These are phyloP conservation scores for Cordia subcordata DNA, from an alignment of 257 asterid genomes.

Conservation along the genomic window DNA sequence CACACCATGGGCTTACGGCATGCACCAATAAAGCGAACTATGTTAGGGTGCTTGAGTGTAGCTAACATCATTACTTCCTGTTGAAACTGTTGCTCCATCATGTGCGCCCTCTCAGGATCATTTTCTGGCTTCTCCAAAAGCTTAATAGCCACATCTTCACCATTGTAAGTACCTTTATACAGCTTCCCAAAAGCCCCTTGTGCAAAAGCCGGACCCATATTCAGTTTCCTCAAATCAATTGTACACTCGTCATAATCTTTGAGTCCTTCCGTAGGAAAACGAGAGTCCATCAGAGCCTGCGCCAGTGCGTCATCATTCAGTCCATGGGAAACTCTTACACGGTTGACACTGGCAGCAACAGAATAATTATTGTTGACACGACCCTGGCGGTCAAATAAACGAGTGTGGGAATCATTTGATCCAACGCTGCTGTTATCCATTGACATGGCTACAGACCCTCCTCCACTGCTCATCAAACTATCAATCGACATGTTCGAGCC, in stretches of 20 bases:
- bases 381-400: constrained; percentile 78
- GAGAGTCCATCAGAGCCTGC: constrained; percentile 85
- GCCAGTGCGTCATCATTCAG: constrained; percentile 85
- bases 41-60: constrained; percentile 80
- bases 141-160: constrained; percentile 97
- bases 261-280: constrained; percentile 82
- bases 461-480: constrained; percentile 87
- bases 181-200: constrained; percentile 99
- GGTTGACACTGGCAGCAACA: constrained; percentile 77
- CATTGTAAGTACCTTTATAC: constrained; percentile 84
- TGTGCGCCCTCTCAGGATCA: constrained; percentile 75
- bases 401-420: constrained; percentile 81
- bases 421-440: constrained; percentile 91
- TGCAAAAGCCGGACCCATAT: constrained; percentile 98
- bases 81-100: constrained; percentile 98
- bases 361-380: constrained; percentile 73
- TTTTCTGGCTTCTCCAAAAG: constrained; percentile 91
- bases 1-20: constrained; percentile 98
- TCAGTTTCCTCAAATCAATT: constrained; percentile 86
- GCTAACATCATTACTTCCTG: constrained; percentile 99
- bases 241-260: constrained; percentile 90
- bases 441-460: constrained; percentile 94
- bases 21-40: constrained; percentile 91
- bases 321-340: constrained; percentile 64
- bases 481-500: constrained; percentile 88